phyloP scores from a whole-genome alignment of 2,329 filamentous ascomycete species.

The Dissoconium aciculare region DNA sequence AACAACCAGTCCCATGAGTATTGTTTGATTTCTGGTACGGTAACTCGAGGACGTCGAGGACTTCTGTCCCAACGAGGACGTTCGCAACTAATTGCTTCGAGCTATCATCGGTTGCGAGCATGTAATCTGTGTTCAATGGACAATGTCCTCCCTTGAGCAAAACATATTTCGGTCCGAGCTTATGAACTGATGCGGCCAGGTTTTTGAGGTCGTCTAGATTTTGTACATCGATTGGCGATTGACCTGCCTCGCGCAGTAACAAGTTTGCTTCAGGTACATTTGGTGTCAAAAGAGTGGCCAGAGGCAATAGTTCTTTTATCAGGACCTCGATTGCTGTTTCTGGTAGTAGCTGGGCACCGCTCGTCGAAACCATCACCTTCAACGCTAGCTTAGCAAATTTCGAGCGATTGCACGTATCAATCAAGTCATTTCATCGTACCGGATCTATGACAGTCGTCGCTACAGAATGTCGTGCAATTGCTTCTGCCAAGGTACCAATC shows the following conservation, averaged over 20 bases:
- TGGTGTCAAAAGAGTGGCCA: conserved; percentile 56
- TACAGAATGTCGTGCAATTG: conserved; percentile 44
- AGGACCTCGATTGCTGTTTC: conserved; percentile 48
- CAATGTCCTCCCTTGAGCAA: conserved; percentile 82
- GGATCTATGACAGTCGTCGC: conserved; percentile 56
- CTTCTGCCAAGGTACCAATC: conserved; percentile 51
- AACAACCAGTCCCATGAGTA: conserved; percentile 91
- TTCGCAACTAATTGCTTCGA: conserved; percentile 59
- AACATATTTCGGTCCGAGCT: conserved; percentile 62
- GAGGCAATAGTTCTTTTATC: conserved; percentile 45
- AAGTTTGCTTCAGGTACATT: conserved; percentile 62
- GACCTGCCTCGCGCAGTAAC: conserved; percentile 42
- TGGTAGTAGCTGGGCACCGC: conserved; percentile 55
- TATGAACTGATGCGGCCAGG: conserved; percentile 50
- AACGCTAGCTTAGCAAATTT: too few species aligned
- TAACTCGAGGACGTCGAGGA: conserved; percentile 50
- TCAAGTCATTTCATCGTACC: conserved; percentile 33
- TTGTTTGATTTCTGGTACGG: conserved; percentile 59
- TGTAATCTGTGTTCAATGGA: conserved; percentile 53
- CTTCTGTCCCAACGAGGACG: conserved; percentile 50
- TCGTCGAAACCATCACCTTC: conserved; percentile 84
- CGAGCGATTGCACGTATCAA: conserved; percentile 2
- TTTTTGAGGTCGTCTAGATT: conserved; percentile 51
- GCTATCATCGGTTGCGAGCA: conserved; percentile 41
- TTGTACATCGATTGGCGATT: conserved; percentile 33